A percentile compares a stretch with the other conserved stretches of the same genome.
phyloP scores from a whole-genome alignment of 768 basidiomycete species.

The Dioszegia crocea region DNA sequence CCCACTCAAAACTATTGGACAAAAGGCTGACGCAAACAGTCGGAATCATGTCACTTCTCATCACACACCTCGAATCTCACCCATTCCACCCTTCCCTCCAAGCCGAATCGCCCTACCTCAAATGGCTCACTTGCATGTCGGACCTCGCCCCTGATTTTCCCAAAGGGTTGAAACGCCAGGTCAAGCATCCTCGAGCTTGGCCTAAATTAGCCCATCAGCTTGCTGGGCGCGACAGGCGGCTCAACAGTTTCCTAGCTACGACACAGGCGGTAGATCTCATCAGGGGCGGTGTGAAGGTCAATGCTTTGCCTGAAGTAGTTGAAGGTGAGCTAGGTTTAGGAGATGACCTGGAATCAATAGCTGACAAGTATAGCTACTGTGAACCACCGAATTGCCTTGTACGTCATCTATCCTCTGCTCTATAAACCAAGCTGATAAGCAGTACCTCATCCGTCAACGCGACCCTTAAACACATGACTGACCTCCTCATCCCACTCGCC shows the following conservation, averaged over 20 bases:
- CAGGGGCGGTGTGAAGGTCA: conserved; percentile 57
- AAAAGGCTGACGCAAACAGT: conserved; percentile 53
- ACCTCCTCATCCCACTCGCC: conserved; percentile 38
- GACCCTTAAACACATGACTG: conserved; percentile 33
- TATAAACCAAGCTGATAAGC: background rate
- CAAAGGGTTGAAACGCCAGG: conserved; percentile 53
- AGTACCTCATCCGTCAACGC: conserved; percentile 48
- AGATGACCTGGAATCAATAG: background rate
- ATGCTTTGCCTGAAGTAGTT: conserved; percentile 67
- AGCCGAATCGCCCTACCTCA: conserved; percentile 39
- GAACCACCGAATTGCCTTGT: conserved; percentile 50
- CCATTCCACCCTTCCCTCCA: conserved; percentile 53
- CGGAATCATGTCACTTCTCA: conserved; percentile 68
- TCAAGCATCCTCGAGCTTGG: conserved; percentile 45
- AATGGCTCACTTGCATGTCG: conserved; percentile 63
- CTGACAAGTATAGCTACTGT: conserved; percentile 33
- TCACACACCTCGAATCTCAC: conserved; percentile 66
- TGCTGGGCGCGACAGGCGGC: conserved; percentile 39
- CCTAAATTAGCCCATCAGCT: conserved; percentile 54
- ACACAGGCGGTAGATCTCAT: conserved; percentile 74
- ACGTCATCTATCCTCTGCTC: conserved; percentile 4
- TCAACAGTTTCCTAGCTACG: conserved; percentile 44
- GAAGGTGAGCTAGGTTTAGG: conserved; percentile 19
- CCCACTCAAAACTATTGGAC: no score
- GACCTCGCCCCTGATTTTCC: conserved; percentile 61